These are phyloP conservation scores for Microbotryomycetes sp. DNA, from an alignment of 1,284 basidiomycete genomes.

Conservation along the genomic window DNA sequence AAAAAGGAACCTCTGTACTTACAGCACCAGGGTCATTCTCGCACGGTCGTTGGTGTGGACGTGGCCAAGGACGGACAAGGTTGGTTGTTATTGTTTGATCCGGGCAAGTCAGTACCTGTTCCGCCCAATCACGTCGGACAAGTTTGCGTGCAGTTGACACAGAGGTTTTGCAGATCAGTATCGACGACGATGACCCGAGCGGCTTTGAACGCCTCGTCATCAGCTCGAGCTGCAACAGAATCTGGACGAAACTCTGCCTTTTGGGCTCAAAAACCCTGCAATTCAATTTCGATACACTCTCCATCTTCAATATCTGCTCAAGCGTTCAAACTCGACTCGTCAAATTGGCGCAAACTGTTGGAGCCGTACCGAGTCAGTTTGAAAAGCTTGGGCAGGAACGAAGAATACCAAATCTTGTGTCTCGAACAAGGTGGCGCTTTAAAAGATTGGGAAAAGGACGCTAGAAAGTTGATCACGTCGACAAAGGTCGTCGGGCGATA, in stretches of 20 bases:
- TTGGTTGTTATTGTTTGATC: slow-evolving; percentile 35
- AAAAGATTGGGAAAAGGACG: too few species aligned
- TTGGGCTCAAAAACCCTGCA: not conserved
- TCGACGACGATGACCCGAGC: not conserved
- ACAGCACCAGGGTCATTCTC: slow-evolving; percentile 36
- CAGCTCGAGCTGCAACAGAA: not conserved
- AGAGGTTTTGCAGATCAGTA: not conserved
- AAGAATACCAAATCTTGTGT: slow-evolving; percentile 32
- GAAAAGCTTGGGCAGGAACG: slow-evolving; percentile 24
- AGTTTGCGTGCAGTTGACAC: not conserved
- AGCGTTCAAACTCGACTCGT: not conserved
- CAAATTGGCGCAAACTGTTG: slow-evolving; percentile 20
- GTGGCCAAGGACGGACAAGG: slow-evolving; percentile 16
- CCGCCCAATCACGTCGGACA: not conserved
- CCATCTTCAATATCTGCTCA: not conserved
- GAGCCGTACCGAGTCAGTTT: slow-evolving; percentile 32
- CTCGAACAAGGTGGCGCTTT: not conserved
- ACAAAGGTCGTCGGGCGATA: too few species aligned
- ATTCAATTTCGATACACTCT: not conserved
- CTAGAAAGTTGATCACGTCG: too few species aligned
- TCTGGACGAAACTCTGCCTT: not conserved
- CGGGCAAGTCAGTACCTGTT: slow-evolving; percentile 28
- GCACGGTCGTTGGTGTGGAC: slow-evolving; percentile 36
- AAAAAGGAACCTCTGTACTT: slow-evolving; percentile 34
- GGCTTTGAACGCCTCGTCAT: not conserved